phyloP scores from a whole-genome alignment of 768 basidiomycete species.

The Suillus brevipes region DNA sequence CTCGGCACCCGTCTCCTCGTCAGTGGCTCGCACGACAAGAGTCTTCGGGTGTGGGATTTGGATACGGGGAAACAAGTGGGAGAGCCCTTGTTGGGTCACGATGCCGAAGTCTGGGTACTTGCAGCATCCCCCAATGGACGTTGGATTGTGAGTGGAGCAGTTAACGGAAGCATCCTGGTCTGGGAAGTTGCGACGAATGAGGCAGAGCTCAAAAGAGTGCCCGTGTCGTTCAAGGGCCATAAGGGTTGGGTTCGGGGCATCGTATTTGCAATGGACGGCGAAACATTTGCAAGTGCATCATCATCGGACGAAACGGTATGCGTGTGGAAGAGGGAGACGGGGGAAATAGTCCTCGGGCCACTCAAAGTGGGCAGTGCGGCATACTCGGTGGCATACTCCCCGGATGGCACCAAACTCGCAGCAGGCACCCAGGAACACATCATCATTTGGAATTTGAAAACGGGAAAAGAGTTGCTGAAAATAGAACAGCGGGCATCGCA shows the following conservation, averaged over 20 bases:
- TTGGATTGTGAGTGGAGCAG: conserved; percentile 12
- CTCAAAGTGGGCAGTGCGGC: neutral
- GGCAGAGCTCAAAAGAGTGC: neutral
- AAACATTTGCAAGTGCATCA: neutral
- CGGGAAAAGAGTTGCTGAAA: neutral
- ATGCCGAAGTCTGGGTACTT: conserved; percentile 16
- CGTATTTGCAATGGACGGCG: neutral
- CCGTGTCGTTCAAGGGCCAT: neutral
- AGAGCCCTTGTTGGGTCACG: conserved; percentile 11
- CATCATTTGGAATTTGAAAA: neutral
- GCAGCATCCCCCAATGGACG: conserved; percentile 27
- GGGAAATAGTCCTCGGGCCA: neutral
- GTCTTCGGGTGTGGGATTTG: conserved; percentile 12
- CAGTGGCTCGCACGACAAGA: neutral
- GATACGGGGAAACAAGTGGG: conserved; percentile 25
- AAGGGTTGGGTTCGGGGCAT: rapidly evolving
- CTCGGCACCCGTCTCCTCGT: neutral
- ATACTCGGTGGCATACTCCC: neutral
- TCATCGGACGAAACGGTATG: neutral
- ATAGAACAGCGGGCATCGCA: neutral
- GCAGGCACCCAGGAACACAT: conserved; percentile 8
- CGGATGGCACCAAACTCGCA: neutral
- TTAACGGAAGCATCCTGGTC: conserved; percentile 4
- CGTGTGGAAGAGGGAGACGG: conserved; percentile 1
- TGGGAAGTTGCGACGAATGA: neutral